Conservation (phyloP, 495 filamentous ascomycete genomes). For the Aspergillus mulundensis region DNA sequence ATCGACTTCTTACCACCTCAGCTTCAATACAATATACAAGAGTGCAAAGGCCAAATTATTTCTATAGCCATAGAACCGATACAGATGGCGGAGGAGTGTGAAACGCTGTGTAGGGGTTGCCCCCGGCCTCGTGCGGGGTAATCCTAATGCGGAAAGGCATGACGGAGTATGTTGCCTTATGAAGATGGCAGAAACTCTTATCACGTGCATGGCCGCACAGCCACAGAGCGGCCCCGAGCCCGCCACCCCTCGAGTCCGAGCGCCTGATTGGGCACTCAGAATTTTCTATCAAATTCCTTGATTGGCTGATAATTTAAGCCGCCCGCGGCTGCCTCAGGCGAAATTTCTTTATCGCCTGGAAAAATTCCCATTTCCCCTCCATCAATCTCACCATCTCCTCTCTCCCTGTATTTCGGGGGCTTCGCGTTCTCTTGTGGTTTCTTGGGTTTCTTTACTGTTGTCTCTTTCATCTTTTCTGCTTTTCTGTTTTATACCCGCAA, state of each 20-base stretch:
- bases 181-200: not conserved
- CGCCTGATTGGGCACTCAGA: slow-evolving; percentile 10
- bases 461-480: slow-evolving; percentile 8
- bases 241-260: not conserved
- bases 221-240: not conserved
- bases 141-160: slow-evolving; percentile 12
- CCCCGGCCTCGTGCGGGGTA: slow-evolving; percentile 18
- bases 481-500: slow-evolving; percentile 11
- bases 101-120: not conserved
- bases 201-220: not conserved
- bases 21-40: no score
- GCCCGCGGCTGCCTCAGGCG: slow-evolving; percentile 13
- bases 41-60: no score
- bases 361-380: slow-evolving; percentile 21
- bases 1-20: not conserved
- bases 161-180: slow-evolving; percentile 6
- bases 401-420: slow-evolving; percentile 1
- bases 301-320: slow-evolving; percentile 1
- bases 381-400: slow-evolving; percentile 3
- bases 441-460: slow-evolving; percentile 1
- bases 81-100: not conserved
- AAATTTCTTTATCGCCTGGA: slow-evolving; percentile 4
- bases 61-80: not conserved
- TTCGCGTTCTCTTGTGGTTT: slow-evolving; percentile 2
- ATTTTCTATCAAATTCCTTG: slow-evolving; percentile 3